A percentile compares a stretch with the other conserved stretches of the same genome.
These are phyloP conservation scores for Corynascus novoguineensis DNA, from an alignment of 495 filamentous ascomycete genomes.

Conservation along the genomic window DNA sequence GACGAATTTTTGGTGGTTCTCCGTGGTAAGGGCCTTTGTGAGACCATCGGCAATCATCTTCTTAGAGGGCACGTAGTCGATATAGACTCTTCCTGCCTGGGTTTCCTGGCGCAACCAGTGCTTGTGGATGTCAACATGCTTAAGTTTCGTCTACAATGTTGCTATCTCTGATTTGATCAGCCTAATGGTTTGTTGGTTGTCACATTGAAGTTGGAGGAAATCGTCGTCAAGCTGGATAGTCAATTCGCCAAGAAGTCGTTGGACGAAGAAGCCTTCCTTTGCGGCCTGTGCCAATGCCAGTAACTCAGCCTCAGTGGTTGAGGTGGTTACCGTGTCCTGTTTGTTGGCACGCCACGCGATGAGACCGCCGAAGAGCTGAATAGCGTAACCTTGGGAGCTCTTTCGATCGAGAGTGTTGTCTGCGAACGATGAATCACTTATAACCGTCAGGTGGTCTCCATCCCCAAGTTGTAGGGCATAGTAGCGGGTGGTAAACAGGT, in stretches of 20 bases:
- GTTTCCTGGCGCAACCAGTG: background rate
- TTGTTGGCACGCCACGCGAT: constrained; percentile 25
- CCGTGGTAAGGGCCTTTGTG: background rate
- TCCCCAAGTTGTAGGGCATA: constrained; percentile 9
- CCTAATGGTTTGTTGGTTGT: constrained; percentile 19
- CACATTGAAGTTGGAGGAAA: constrained; percentile 12
- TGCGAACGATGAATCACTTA: constrained; percentile 6
- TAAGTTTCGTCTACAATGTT: constrained; percentile 16
- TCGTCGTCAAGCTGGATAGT: constrained; percentile 3
- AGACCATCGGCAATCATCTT: background rate
- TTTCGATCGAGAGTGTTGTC: constrained; percentile 4
- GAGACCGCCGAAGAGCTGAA: constrained; percentile 22
- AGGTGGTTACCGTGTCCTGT: constrained; percentile 26
- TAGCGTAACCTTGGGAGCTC: constrained; percentile 20
- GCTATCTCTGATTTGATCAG: constrained; percentile 15
- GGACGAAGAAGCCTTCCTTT: constrained; percentile 21
- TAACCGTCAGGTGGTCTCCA: constrained; percentile 4
- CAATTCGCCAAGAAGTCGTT: no score
- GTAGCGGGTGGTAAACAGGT: constrained; percentile 1
- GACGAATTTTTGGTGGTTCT: no score
- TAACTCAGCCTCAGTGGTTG: constrained; percentile 20
- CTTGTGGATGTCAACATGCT: constrained; percentile 14
- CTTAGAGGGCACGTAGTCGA: background rate
- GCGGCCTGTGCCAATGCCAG: constrained; percentile 16
- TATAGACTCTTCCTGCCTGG: background rate